A percentile compares a stretch with the other conserved stretches of the same genome.
Evolutionary conservation across 495 filamentous ascomycete genomes (phyloP).

Genomic region (Tuber brumale): DNA sequence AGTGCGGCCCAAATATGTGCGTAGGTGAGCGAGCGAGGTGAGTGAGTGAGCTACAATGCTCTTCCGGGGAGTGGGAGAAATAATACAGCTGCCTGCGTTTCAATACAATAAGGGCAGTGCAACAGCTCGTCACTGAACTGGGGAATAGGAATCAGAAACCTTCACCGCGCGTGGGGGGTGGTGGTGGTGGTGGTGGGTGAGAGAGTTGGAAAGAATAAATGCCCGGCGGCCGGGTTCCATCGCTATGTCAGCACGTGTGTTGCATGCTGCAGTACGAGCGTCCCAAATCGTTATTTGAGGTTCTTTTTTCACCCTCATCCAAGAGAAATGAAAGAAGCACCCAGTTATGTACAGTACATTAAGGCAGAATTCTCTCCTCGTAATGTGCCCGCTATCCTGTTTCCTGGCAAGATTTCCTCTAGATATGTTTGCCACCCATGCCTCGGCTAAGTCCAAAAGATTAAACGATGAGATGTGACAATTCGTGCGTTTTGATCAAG

Average conservation of each 20-base stretch:
- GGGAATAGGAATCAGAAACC: constrained; percentile 5
- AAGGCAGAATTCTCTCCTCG: background rate
- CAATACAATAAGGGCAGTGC: constrained; percentile 26
- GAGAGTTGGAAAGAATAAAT: constrained; percentile 1
- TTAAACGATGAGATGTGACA: background rate
- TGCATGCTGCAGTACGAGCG: constrained; percentile 5
- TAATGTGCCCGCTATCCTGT: background rate
- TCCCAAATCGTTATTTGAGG: background rate
- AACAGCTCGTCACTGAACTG: constrained; percentile 15
- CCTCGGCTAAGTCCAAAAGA: background rate
- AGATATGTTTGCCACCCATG: background rate
- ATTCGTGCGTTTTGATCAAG: background rate
- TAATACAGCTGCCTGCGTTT: constrained; percentile 14
- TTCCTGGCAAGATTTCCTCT: background rate
- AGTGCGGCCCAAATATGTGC: background rate
- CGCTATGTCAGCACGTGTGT: constrained; percentile 13
- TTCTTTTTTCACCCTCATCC: background rate
- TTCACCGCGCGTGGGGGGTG: constrained; percentile 12
- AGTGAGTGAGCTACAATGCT: constrained; percentile 2
- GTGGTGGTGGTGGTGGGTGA: constrained; percentile 11
- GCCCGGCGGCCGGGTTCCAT: constrained; percentile 19
- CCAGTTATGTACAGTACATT: background rate
- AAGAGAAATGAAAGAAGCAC: background rate
- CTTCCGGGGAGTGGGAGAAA: constrained; percentile 10
- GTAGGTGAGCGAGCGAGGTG: background rate